These are phyloP conservation scores for Gossypium anomalum DNA, from an alignment of 345 rosid genomes.

Conservation along the genomic window DNA sequence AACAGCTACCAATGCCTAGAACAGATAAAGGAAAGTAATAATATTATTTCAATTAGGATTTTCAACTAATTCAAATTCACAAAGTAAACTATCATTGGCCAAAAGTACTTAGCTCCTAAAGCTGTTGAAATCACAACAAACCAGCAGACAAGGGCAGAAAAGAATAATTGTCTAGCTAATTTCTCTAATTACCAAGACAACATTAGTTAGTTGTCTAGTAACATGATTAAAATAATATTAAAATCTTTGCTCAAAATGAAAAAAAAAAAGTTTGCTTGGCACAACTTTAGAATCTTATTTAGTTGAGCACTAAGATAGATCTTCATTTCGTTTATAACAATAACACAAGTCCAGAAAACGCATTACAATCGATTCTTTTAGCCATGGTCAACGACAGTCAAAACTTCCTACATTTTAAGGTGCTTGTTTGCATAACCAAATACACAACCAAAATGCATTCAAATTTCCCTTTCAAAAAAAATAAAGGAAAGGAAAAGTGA, in stretches of 20 bases:
- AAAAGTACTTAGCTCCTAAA: neutral
- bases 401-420: neutral
- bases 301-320: neutral
- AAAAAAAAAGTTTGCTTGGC: no score
- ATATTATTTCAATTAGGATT: neutral
- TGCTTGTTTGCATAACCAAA: neutral
- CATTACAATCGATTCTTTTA: neutral
- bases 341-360: neutral
- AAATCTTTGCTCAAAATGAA: neutral
- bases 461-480: neutral
- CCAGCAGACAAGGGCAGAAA: neutral
- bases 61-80: neutral
- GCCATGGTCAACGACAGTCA: neutral
- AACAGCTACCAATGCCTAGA: conserved; percentile 19
- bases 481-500: neutral
- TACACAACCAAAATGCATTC: neutral
- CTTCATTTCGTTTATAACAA: neutral
- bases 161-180: neutral
- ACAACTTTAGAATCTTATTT: neutral
- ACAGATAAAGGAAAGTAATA: neutral
- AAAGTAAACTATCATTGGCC: neutral
- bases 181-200: neutral
- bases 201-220: neutral
- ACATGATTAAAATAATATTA: neutral
- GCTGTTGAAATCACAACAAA: neutral